A percentile compares a stretch with the other conserved stretches of the same genome.
These are phyloP conservation scores for Purshia tridentata DNA, from an alignment of 306 rosid genomes.

Conservation along the genomic window DNA sequence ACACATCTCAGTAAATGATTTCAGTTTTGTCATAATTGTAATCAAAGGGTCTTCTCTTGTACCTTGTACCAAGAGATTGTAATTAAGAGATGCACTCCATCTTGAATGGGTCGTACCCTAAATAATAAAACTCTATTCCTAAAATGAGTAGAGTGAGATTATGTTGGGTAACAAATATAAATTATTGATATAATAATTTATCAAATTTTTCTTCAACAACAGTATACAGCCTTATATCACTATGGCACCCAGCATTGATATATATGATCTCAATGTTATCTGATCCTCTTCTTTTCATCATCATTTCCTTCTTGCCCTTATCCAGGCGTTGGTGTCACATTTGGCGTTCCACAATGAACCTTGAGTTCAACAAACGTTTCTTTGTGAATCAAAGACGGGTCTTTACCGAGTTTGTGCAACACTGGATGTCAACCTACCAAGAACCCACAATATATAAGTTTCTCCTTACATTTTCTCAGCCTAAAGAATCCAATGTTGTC, in stretches of 20 bases:
- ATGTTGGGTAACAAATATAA: too few relatives aligned
- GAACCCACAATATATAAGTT: neutral
- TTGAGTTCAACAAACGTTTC: constrained; percentile 11
- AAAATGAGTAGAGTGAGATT: too few relatives aligned
- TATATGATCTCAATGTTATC: constrained; percentile 10
- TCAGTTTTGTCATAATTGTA: too few relatives aligned
- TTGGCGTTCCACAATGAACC: constrained; percentile 5
- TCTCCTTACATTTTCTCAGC: neutral
- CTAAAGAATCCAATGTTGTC: neutral
- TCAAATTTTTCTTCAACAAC: too few relatives aligned
- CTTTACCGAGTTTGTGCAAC: constrained; percentile 6
- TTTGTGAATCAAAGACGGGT: neutral
- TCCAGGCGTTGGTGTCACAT: constrained; percentile 21
- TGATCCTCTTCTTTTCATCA: constrained; percentile 3
- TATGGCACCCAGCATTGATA: neutral
- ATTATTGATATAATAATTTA: too few relatives aligned
- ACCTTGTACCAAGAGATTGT: too few relatives aligned
- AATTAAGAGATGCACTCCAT: too few relatives aligned
- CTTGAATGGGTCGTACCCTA: too few relatives aligned
- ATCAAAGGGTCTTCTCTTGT: too few relatives aligned
- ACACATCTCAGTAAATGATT: too few relatives aligned
- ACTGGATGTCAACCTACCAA: neutral
- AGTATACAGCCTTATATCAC: too few relatives aligned
- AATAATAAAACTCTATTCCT: too few relatives aligned
- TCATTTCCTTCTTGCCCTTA: constrained; percentile 18